Evolutionary conservation across 1,284 basidiomycete species (phyloP), one percentile per base, ranked within the genome.

Genomic region (Earliella scabrosa): DNA sequence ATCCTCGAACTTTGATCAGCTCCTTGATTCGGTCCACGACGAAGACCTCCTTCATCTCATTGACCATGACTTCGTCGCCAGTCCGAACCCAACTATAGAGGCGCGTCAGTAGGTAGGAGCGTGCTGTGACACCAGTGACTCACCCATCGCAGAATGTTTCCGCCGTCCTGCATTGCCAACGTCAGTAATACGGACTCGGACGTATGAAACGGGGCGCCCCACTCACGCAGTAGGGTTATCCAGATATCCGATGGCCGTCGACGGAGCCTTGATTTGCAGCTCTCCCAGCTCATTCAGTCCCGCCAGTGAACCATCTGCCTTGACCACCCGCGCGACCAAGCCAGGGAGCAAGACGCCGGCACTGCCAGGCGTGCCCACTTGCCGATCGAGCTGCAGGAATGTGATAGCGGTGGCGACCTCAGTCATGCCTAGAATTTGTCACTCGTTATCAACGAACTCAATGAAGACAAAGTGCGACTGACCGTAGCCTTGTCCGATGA

Each of bases 401-500:
- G 77, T 66, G 4, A 81, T 75, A 8, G 79, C 77, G 2, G 82
- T 83, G 54, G 77, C 76, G 0, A 82, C 77, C 65, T 73, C 80
- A 57, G 71, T 84, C 74, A 72, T 80, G 63, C 72, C 75, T 71
- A 16, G 4, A 6, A 43, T 2, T 32, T 7, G n/a, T n/a, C n/a
- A n/a, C 3, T 3, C 20, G n/a, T 10, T 11, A 31, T 24, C 26
- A 29, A 9, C 31, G 24, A 16, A 10, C 4, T 29, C 26, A 11
- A 18, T 23, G 21, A 8, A 7, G 16, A 16, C 3, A 16, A 13
- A 20, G 36, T 39, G 31, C 9, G 32, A 51, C 58, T 21, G 7
- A 78, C 86, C 86, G 65, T 86, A 88, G 3, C 79, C 83, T 67
- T 88, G 86, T 1, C 84, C 84, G 43, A 88, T 79, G 46, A 77